A percentile compares a stretch with the other conserved stretches of the same genome.
Conservation (phyloP, 2,329 filamentous ascomycete genomes). For the Fonsecaea erecta region DNA sequence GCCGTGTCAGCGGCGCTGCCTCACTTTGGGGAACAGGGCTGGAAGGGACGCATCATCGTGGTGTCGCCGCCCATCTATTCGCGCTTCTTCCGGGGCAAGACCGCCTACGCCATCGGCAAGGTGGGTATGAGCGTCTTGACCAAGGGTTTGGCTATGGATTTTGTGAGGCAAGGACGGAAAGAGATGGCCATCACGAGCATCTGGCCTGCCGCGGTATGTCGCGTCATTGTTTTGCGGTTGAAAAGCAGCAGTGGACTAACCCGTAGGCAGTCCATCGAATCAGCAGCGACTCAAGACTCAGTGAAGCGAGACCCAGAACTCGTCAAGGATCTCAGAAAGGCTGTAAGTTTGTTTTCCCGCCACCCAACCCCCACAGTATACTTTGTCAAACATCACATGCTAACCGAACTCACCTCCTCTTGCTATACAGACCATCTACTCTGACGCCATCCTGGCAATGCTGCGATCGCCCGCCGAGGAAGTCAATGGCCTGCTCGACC, state of each 20-base stretch:
- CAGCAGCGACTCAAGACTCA: conserved; percentile 68
- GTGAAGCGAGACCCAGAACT: conserved; percentile 52
- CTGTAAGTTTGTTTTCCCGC: conserved; percentile 46
- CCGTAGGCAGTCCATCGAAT: conserved; percentile 66
- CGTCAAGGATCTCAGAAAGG: conserved; percentile 66
- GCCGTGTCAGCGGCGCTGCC: conserved; percentile 71
- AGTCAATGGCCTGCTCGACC: conserved; percentile 73
- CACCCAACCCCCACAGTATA: neutral
- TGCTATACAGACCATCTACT: conserved; percentile 66
- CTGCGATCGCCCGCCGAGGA: conserved; percentile 61
- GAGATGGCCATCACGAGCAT: conserved; percentile 79
- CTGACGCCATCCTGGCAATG: conserved; percentile 77
- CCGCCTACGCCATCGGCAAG: conserved; percentile 72
- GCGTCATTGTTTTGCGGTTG: neutral
- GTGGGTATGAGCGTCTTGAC: conserved; percentile 81
- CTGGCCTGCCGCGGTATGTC: conserved; percentile 75
- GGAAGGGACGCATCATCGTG: conserved; percentile 71
- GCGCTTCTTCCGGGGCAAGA: conserved; percentile 83
- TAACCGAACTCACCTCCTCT: conserved; percentile 2
- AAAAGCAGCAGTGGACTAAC: neutral
- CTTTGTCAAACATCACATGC: neutral
- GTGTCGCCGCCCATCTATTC: conserved; percentile 85
- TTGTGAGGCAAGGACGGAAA: conserved; percentile 65
- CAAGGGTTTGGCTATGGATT: conserved; percentile 83
- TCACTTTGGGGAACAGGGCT: conserved; percentile 54